Conservation (phyloP, 75 land plant genomes). For the Cupressus sempervirens region DNA sequence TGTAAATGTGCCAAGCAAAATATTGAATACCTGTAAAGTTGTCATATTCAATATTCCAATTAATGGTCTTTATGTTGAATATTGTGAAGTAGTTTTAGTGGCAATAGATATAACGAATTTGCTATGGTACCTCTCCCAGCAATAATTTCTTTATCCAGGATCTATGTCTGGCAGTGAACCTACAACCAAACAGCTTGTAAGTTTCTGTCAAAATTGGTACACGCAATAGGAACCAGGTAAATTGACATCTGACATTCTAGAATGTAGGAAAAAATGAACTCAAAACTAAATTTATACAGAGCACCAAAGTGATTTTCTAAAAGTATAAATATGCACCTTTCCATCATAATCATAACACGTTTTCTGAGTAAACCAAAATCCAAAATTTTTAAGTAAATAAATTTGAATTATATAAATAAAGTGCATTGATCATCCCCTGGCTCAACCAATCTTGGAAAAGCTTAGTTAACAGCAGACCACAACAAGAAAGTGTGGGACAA, state of each 20-base stretch:
- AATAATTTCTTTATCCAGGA: not conserved
- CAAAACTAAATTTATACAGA: not conserved
- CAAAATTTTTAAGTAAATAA: not conserved
- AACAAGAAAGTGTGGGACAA: not conserved
- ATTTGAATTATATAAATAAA: not conserved
- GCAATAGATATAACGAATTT: not conserved
- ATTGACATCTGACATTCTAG: constrained; percentile 3
- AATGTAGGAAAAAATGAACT: not conserved
- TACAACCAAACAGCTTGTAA: constrained; percentile 4
- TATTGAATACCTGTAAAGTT: not conserved
- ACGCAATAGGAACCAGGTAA: not conserved
- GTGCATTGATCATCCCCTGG: not conserved
- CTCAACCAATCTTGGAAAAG: not conserved
- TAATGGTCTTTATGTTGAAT: not conserved
- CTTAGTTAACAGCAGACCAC: not conserved
- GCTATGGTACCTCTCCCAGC: not conserved
- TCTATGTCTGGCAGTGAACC: not conserved
- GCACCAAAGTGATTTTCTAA: not conserved
- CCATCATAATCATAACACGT: not conserved
- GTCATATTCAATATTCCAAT: constrained; percentile 6
- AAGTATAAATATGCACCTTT: not conserved
- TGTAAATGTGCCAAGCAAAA: not conserved
- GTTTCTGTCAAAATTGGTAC: not conserved
- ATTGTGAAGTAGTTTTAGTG: not conserved
- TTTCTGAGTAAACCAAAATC: not conserved